These are phyloP conservation scores for Penicillium hordei DNA, from an alignment of 2,329 filamentous ascomycete genomes.

Conservation along the genomic window DNA sequence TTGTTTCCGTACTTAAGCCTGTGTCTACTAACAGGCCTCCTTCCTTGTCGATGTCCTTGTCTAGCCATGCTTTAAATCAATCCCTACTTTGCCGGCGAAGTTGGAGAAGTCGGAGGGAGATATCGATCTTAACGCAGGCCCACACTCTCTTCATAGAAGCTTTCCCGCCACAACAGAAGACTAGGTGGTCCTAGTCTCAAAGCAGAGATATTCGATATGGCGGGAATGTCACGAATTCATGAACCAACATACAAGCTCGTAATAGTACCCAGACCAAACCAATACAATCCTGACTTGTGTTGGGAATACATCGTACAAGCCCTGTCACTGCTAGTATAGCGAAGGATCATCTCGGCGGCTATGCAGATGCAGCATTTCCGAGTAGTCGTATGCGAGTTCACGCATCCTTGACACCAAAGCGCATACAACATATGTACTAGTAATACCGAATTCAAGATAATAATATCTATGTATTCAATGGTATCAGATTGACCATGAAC, in stretches of 20 bases:
- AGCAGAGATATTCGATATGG: background rate
- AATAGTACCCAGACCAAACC: background rate
- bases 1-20: too few species aligned
- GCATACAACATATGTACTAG: background rate
- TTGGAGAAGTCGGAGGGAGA: too few species aligned
- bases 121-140: too few species aligned
- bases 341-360: background rate
- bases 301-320: background rate
- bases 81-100: too few species aligned
- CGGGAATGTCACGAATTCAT: too few species aligned
- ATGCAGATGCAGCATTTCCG: background rate
- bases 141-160: too few species aligned
- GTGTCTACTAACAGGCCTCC: too few species aligned
- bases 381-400: background rate
- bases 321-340: background rate
- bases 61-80: too few species aligned
- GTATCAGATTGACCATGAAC: background rate
- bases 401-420: background rate
- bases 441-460: background rate
- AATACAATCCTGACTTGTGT: background rate
- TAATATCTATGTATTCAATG: background rate
- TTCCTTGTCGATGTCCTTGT: too few species aligned
- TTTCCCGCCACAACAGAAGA: too few species aligned
- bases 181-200: too few species aligned
- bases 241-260: background rate